These are phyloP conservation scores for Cubamyces lactineus DNA, from an alignment of 768 basidiomycete species.

Conservation along the genomic window DNA sequence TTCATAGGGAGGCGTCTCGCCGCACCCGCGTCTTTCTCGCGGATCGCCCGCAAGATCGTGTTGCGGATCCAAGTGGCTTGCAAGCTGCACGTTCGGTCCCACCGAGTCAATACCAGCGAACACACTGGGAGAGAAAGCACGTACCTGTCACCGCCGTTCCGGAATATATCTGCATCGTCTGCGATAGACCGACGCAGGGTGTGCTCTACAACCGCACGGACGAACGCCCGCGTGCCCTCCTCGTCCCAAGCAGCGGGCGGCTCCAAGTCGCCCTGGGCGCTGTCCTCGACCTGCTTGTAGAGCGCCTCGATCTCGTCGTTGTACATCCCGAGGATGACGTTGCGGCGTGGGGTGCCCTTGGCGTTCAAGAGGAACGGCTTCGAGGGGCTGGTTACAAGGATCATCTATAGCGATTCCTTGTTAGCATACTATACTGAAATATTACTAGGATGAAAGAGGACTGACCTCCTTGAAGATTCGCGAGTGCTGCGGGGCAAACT, in stretches of 20 bases:
- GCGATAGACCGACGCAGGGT: slow-evolving; percentile 16
- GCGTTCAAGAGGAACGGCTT: slow-evolving; percentile 20
- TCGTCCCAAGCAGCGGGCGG: slow-evolving; percentile 23
- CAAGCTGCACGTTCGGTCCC: slow-evolving; percentile 22
- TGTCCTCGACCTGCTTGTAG: slow-evolving; percentile 26
- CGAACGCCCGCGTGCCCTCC: slow-evolving; percentile 12
- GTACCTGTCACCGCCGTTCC: slow-evolving; percentile 31
- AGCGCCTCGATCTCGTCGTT: slow-evolving; percentile 27
- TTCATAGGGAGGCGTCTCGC: slow-evolving; percentile 32
- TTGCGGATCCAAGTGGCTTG: slow-evolving; percentile 40
- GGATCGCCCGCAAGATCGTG: slow-evolving; percentile 33
- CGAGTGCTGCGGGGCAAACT: slow-evolving; percentile 43
- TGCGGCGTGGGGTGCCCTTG: slow-evolving; percentile 35
- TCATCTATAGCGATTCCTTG: slow-evolving; percentile 11
- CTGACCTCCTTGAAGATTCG: slow-evolving; percentile 36
- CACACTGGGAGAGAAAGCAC: neutral
- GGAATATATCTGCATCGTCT: slow-evolving; percentile 29
- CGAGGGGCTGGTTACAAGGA: slow-evolving; percentile 15
- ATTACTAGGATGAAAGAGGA: neutral
- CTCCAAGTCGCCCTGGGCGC: slow-evolving; percentile 23
- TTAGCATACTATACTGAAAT: neutral
- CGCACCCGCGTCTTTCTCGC: slow-evolving; percentile 36
- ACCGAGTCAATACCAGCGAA: too few species aligned
- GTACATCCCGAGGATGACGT: slow-evolving; percentile 26
- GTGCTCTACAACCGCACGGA: slow-evolving; percentile 23